A percentile compares a stretch with the other conserved stretches of the same genome.
Conservation (phyloP, 1,284 basidiomycete genomes). For the Clitocybe nebularis region DNA sequence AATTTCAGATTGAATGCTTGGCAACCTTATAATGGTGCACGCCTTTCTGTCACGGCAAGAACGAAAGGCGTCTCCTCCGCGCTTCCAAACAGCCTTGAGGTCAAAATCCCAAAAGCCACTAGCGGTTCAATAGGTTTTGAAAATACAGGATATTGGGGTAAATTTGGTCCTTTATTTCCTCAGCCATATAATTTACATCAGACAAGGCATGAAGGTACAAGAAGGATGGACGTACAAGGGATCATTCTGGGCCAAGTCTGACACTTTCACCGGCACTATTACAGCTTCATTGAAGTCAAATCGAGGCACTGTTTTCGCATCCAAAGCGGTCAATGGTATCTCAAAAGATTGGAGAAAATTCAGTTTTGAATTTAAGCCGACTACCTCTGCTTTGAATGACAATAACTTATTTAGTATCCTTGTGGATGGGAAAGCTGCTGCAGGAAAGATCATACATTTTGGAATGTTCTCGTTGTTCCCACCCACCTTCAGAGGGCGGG, state of each 20-base stretch:
- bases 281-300: conserved; percentile 30
- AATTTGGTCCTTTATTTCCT: conserved; percentile 2
- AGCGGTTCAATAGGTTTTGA: conserved; percentile 30
- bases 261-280: conserved; percentile 26
- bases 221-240: conserved; percentile 32
- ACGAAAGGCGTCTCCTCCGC: conserved; percentile 25
- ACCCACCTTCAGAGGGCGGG: conserved; percentile 32
- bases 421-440: conserved; percentile 27
- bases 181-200: neutral
- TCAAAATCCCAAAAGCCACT: conserved; percentile 26
- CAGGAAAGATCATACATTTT: conserved; percentile 31
- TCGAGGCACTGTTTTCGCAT: conserved; percentile 27
- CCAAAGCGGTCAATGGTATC: conserved; percentile 20
- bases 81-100: conserved; percentile 30
- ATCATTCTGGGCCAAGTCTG: conserved; percentile 32
- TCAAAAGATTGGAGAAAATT: conserved; percentile 30
- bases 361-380: conserved; percentile 27
- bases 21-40: conserved; percentile 26
- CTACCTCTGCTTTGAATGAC: conserved; percentile 23
- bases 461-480: conserved; percentile 35
- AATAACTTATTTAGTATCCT: conserved; percentile 33
- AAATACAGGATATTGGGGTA: conserved; percentile 33
- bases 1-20: conserved; percentile 20
- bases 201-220: conserved; percentile 33
- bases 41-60: conserved; percentile 26